Conservation (phyloP, 176 grass and related monocot species). For the Dactylis glomerata region DNA sequence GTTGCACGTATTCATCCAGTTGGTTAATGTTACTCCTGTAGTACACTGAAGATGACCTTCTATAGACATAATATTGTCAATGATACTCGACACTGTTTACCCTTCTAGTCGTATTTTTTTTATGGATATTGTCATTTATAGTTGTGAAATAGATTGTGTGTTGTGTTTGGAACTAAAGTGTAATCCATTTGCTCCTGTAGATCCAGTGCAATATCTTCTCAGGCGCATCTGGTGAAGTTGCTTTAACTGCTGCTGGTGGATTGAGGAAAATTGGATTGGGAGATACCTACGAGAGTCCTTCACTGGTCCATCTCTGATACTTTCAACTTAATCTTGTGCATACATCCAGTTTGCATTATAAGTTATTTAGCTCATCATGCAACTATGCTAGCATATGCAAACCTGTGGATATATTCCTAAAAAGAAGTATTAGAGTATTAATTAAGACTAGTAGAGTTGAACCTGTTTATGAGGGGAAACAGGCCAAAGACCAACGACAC, state of each 20-base stretch:
- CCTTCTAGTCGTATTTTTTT: background rate
- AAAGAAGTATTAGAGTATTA: too few relatives aligned
- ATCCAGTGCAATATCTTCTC: conserved; percentile 96
- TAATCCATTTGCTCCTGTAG: conserved; percentile 36
- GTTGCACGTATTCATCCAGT: background rate
- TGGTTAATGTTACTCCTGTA: conserved; percentile 9
- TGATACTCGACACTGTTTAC: background rate
- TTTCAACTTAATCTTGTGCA: conserved; percentile 18
- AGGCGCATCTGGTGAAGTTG: conserved; percentile 58
- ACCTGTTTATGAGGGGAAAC: background rate
- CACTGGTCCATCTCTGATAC: conserved; percentile 50
- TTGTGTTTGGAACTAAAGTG: background rate
- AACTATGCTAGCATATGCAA: background rate
- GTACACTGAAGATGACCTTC: background rate
- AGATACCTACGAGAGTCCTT: conserved; percentile 74
- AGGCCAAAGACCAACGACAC: background rate
- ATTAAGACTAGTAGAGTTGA: background rate
- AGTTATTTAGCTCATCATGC: conserved; percentile 8
- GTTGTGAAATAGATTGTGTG: background rate
- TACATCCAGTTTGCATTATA: conserved; percentile 19
- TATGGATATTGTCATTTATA: background rate
- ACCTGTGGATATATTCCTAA: conserved; percentile 6
- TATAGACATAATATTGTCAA: background rate
- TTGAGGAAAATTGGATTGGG: conserved; percentile 75
- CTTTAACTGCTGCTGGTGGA: conserved; percentile 79